Evolutionary conservation across 305 asterid genomes (phyloP).

Genomic region (Ruellia speciosa): DNA sequence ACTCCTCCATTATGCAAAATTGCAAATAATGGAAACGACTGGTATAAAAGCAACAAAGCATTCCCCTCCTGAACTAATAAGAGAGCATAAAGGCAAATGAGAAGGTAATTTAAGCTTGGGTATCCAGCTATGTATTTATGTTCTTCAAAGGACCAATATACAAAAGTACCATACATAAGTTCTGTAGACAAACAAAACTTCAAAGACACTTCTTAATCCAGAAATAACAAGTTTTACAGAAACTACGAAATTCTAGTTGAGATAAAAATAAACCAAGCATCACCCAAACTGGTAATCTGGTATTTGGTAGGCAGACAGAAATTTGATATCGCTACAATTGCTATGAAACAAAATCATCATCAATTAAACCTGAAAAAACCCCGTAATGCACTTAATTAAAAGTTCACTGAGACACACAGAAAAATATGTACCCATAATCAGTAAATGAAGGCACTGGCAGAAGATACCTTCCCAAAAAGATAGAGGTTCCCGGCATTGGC

Average conservation of each 20-base stretch:
- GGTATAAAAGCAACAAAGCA: too few relatives aligned
- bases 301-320: neutral
- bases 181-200: constrained; percentile 9
- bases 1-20: too few relatives aligned
- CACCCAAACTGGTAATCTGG: neutral
- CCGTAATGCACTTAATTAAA: constrained; percentile 10
- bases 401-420: constrained; percentile 16
- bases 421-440: constrained; percentile 6
- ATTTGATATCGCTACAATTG: constrained; percentile 7
- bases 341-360: constrained; percentile 14
- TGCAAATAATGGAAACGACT: too few relatives aligned
- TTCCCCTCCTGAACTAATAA: too few relatives aligned
- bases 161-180: neutral
- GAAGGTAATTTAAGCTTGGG: neutral
- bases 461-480: constrained; percentile 88
- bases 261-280: neutral
- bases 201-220: neutral
- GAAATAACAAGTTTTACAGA: neutral
- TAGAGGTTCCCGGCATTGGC: constrained; percentile 66
- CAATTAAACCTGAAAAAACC: constrained; percentile 5
- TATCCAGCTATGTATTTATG: constrained; percentile 8
- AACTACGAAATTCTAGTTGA: neutral
- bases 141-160: constrained; percentile 8
- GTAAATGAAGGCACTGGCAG: neutral
- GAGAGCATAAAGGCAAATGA: neutral